phyloP scores from a whole-genome alignment of 257 asterid genomes.

The Solanum lycopersicoides region DNA sequence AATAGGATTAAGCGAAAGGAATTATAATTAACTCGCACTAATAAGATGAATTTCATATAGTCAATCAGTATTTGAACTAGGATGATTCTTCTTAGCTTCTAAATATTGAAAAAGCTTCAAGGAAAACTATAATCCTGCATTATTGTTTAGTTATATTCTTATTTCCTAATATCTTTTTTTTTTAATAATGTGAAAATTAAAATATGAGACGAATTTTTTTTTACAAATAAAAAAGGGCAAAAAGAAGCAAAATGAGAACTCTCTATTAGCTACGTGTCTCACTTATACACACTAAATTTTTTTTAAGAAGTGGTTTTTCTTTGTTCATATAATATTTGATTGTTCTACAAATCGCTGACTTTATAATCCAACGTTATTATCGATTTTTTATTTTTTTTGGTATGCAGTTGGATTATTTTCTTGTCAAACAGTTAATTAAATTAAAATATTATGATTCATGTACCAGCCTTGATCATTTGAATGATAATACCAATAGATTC shows the following conservation, averaged over 20 bases:
- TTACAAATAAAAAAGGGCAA: not conserved
- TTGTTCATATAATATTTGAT: not conserved
- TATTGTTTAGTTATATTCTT: not conserved
- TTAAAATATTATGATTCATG: not conserved
- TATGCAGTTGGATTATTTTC: not conserved
- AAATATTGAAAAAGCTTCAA: too few relatives aligned
- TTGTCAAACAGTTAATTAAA: not conserved
- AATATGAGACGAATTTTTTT: not conserved
- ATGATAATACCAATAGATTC: not conserved
- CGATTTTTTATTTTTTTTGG: not conserved
- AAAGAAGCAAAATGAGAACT: not conserved
- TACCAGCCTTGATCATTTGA: not conserved
- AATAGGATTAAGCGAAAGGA: too few relatives aligned
- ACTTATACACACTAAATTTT: not conserved
- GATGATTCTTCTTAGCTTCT: too few relatives aligned
- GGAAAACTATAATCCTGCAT: not conserved
- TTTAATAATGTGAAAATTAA: not conserved
- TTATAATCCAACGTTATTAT: not conserved
- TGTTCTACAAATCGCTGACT: not conserved
- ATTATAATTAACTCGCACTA: too few relatives aligned
- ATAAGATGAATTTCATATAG: too few relatives aligned
- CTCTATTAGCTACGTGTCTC: not conserved
- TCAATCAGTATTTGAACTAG: too few relatives aligned
- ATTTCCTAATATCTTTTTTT: not conserved
- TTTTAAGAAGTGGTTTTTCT: too few relatives aligned